Evolutionary conservation across 202 grass and related monocot species (phyloP), one percentile per base, ranked within the genome.

Genomic region (Setaria italica): DNA sequence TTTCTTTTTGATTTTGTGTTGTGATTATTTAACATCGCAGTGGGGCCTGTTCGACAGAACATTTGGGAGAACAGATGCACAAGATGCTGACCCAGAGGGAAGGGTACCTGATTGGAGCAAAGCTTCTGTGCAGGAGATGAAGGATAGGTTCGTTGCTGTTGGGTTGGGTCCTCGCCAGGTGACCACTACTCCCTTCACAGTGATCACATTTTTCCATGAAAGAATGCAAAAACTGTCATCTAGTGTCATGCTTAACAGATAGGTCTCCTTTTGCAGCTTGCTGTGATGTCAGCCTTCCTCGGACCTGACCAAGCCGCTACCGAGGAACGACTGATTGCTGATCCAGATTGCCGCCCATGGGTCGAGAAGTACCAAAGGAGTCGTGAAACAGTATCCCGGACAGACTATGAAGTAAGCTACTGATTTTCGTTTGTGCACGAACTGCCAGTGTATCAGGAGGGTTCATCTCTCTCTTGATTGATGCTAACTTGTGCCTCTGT

Each of bases 101-200:
- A 91, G 97, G 60, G 88, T 99, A 20, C 97, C 97, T 76, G 82
- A 87, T 70, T 99, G 97, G 97, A 73, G 85, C 74, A 94, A 82
- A 71, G 97, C 93, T 85, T 96, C 97, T 45, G 93, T 96, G 6
- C 84, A 94, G 80, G 97, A 99, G 65, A 99, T 99, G 90, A 99
- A 99, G 85, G 76, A 88, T 80, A 99, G 78, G 68, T 99, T 96
- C 65, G 41, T 82, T 7, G 62, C 91, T 25, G 82, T 96, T 59
- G 97, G 97, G 16, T 69, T 99, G 58, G 91, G 97, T 90, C 93
- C 97, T 32, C 97, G 97, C 56, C 97, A 99, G 91, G 97, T 96
- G 4, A 73, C 34, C 41, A 68, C 47, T 17, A 64, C 21, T 55
- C 30, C 21, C 12, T 84, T 80, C 12, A 85, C 70, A 62, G 20